These are phyloP conservation scores for Graphiopsis chlorocephala DNA, from an alignment of 2,329 filamentous ascomycete genomes.

Conservation along the genomic window DNA sequence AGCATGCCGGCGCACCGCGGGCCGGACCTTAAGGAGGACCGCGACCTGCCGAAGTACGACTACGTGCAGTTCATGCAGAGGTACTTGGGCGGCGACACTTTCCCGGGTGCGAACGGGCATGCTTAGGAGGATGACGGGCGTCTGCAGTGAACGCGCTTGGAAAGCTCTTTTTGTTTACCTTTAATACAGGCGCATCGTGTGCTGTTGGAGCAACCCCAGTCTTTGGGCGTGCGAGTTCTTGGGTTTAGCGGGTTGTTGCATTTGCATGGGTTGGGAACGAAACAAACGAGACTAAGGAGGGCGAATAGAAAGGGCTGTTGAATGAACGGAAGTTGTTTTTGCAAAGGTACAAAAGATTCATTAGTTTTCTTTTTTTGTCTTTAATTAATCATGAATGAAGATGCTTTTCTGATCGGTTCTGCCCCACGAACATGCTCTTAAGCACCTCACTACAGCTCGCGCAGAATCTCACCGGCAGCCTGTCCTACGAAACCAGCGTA, in stretches of 20 bases:
- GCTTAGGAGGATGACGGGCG: constrained; percentile 4
- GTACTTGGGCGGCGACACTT: constrained; percentile 35
- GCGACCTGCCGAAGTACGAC: constrained; percentile 84
- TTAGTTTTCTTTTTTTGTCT: not conserved
- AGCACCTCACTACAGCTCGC: constrained; percentile 10
- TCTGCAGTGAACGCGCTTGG: not conserved
- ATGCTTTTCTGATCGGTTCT: not conserved
- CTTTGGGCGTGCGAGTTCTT: not conserved
- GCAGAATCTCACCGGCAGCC: constrained; percentile 27
- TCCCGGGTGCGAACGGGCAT: constrained; percentile 9
- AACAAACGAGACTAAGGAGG: not conserved
- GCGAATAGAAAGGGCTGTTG: not conserved
- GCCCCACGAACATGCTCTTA: not conserved
- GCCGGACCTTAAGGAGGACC: constrained; percentile 80
- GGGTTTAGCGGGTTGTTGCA: not conserved
- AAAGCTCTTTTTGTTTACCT: not conserved
- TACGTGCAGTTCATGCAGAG: constrained; percentile 98
- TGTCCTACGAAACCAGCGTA: constrained; percentile 61
- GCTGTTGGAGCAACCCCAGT: not conserved
- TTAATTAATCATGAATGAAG: not conserved
- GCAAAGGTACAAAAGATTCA: not conserved
- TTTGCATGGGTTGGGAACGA: not conserved
- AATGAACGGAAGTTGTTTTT: not conserved
- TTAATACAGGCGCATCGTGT: not conserved
- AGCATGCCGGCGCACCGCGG: constrained; percentile 83